Conservation (phyloP, 495 filamentous ascomycete genomes). For the Aspergillus mulundensis region DNA sequence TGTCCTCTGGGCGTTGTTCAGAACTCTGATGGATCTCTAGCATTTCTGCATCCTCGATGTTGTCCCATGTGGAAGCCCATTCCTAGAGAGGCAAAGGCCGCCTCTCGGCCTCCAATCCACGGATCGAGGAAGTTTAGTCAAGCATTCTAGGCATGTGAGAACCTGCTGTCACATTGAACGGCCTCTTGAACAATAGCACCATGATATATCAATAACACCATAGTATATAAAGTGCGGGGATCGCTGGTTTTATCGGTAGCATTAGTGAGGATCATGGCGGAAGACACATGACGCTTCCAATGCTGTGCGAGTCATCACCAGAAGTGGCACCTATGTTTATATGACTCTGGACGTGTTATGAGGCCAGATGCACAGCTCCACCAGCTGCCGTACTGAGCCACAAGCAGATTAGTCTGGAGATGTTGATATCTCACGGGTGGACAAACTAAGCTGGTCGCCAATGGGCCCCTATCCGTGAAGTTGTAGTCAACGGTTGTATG, state of each 20-base stretch:
- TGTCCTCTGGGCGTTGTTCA: background rate
- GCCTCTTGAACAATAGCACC: background rate
- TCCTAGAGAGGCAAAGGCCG: slow-evolving; percentile 8
- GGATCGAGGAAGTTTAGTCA: slow-evolving; percentile 13
- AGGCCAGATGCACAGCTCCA: background rate
- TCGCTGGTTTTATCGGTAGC: background rate
- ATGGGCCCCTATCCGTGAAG: background rate
- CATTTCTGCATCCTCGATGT: background rate
- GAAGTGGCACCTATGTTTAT: background rate
- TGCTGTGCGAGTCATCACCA: background rate
- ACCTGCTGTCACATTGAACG: background rate
- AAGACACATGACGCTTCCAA: background rate
- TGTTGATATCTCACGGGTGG: background rate
- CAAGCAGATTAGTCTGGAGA: background rate
- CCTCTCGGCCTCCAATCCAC: slow-evolving; percentile 3
- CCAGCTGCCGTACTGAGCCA: background rate
- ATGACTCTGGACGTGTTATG: background rate
- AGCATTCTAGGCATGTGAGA: background rate
- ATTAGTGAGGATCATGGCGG: background rate
- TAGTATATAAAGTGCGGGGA: slow-evolving; percentile 8
- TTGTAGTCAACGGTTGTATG: background rate
- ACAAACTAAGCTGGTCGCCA: background rate
- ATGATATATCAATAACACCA: background rate
- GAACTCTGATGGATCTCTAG: background rate
- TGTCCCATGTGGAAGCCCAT: slow-evolving; percentile 5